Base-by-base conservation (phyloP, 331 rosid genomes). In the Arachis monticola region DNA sequence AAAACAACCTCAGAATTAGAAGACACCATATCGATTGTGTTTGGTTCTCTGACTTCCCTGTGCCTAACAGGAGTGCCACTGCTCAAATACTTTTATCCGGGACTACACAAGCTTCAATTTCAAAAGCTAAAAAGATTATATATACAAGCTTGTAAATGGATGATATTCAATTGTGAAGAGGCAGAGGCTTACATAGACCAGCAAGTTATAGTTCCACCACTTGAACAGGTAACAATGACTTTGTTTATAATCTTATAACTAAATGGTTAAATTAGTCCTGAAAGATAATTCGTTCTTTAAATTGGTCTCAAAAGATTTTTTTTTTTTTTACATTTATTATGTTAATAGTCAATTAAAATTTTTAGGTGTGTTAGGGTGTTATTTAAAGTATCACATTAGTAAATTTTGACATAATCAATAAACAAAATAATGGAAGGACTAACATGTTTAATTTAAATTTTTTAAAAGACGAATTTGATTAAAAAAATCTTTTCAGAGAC, bases 201-300 rank as follows among this genome's bases (percentile, higher is more conserved):
- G 32, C 69, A 60, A 32, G 7, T 41, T 17, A 48, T 60, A 30
- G 2, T 60, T 72, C 69, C 53, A 72, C 69, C 53, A 72, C 3
- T 46, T 46, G 77, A 60, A 72, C 8, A 60, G 77, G 77, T 72
- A 72, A 65, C 30, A 3, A 27, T 47, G 46, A 45, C 14, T 59
- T 72, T 48, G 9, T 12, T 13, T 44, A 2, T 38, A 0, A n/a
- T 47, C 0, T 9, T 10, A 60, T 30, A 3, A 22, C 12, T 22
- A 59, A 59, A 30, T 7, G 0, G 13, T 1, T 32, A 7, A 4
- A 38, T 4, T 38, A 32, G 67, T 61, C 44, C 3, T 50, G 0
- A 5, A 55, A 27, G 2, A 27, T 27, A 0, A 27, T 27, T 27
- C 2, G 30, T 27, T 27, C 2, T 27, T 27, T 1, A 27, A 27